Conservation (phyloP, 371 early-diverging fungal species). For the Lichtheimia corymbifera region DNA sequence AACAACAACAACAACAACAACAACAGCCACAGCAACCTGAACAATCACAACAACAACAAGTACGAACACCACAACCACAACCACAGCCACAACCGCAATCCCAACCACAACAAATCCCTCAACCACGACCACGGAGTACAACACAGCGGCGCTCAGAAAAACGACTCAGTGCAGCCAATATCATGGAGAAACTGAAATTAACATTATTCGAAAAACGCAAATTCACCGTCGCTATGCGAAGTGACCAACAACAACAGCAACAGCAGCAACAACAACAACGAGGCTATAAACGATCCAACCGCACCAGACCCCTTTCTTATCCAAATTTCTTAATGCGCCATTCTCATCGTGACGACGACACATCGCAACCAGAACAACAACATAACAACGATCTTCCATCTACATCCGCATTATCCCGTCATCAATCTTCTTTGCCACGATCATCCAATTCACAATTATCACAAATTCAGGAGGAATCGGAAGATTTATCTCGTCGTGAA, state of each 20-base stretch:
- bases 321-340: constrained; percentile 26
- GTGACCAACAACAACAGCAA: constrained; percentile 3
- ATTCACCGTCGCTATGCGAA: constrained; percentile 16
- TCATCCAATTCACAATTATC: constrained; percentile 25
- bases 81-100: constrained; percentile 5
- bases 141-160: constrained; percentile 15
- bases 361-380: not conserved
- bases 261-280: constrained; percentile 6
- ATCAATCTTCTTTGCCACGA: constrained; percentile 17
- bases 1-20: not conserved
- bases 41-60: not conserved
- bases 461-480: constrained; percentile 22
- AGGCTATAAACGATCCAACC: constrained; percentile 20
- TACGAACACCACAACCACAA: not conserved
- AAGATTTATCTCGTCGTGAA: not conserved
- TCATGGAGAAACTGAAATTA: constrained; percentile 43
- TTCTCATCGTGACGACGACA: not conserved
- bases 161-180: constrained; percentile 18
- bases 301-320: constrained; percentile 38
- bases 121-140: constrained; percentile 6
- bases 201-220: constrained; percentile 45
- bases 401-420: constrained; percentile 12
- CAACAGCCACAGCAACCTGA: not conserved
- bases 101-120: constrained; percentile 3
- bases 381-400: not conserved